phyloP scores from a whole-genome alignment of 2,329 filamentous ascomycete species.

The Botryotinia narcissicola region DNA sequence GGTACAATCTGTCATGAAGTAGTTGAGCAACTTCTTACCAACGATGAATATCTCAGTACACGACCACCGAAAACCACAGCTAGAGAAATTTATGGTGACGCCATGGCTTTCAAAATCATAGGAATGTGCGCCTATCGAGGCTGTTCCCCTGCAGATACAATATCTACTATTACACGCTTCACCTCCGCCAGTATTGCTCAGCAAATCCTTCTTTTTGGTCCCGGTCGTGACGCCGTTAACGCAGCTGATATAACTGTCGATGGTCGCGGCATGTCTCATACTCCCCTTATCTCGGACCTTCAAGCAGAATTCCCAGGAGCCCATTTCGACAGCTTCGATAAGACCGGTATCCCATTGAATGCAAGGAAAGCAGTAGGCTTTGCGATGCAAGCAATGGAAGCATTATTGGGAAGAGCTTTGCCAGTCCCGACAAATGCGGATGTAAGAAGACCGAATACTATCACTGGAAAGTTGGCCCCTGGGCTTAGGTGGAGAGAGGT shows the following conservation, averaged over 20 bases:
- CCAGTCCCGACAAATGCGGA: constrained; percentile 38
- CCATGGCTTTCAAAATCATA: constrained; percentile 35
- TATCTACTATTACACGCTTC: constrained; percentile 38
- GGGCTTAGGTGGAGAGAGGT: constrained; percentile 38
- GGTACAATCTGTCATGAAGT: constrained; percentile 37
- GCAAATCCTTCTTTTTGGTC: constrained; percentile 37
- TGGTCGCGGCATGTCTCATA: constrained; percentile 36
- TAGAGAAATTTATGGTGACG: constrained; percentile 37
- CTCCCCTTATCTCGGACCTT: constrained; percentile 35
- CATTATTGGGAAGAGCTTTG: constrained; percentile 37
- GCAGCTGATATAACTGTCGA: constrained; percentile 37
- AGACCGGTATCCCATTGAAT: constrained; percentile 38
- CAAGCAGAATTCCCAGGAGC: constrained; percentile 37
- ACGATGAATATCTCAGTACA: constrained; percentile 33
- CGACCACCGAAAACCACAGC: constrained; percentile 38
- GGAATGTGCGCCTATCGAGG: constrained; percentile 33
- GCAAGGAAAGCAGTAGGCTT: constrained; percentile 40
- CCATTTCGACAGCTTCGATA: constrained; percentile 35
- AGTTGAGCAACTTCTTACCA: constrained; percentile 35
- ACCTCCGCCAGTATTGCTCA: constrained; percentile 38
- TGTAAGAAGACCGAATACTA: constrained; percentile 38
- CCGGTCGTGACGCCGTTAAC: constrained; percentile 35
- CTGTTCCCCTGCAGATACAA: constrained; percentile 35
- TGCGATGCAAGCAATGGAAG: constrained; percentile 40
- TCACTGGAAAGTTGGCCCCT: constrained; percentile 38